phyloP scores from a whole-genome alignment of 768 basidiomycete species.

The Lenzites betulinus region DNA sequence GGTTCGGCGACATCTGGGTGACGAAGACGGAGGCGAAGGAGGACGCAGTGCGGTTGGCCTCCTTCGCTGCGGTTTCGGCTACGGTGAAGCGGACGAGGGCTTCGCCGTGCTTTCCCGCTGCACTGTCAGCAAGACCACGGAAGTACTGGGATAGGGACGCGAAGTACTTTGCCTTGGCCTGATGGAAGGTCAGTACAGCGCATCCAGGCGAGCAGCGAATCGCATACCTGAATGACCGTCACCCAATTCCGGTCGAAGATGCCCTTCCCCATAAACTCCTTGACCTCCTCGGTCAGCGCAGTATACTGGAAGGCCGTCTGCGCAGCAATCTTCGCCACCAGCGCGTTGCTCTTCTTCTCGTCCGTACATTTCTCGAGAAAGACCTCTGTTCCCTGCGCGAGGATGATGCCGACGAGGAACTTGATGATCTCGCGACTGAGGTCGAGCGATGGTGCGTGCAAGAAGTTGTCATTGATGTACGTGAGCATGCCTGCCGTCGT shows the following conservation, averaged over 20 bases:
- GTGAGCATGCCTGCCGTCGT: slow-evolving; percentile 95
- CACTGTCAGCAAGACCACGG: slow-evolving; percentile 75
- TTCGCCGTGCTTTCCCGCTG: slow-evolving; percentile 82
- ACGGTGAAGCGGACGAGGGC: slow-evolving; percentile 77
- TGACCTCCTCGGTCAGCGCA: slow-evolving; percentile 84
- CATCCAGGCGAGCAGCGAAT: too few species aligned
- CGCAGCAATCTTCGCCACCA: slow-evolving; percentile 82
- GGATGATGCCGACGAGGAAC: slow-evolving; percentile 82
- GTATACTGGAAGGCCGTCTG: slow-evolving; percentile 84
- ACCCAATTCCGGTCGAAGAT: slow-evolving; percentile 96
- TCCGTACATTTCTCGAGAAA: slow-evolving; percentile 94
- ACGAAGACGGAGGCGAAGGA: slow-evolving; percentile 74
- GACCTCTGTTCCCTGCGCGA: slow-evolving; percentile 94
- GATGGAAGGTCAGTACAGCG: slow-evolving; percentile 2
- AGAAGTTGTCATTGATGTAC: slow-evolving; percentile 99
- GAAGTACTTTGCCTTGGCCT: slow-evolving; percentile 94
- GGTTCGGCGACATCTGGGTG: slow-evolving; percentile 71
- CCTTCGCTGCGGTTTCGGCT: slow-evolving; percentile 81
- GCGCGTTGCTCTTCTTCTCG: slow-evolving; percentile 81
- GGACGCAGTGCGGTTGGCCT: slow-evolving; percentile 69
- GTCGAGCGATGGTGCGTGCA: slow-evolving; percentile 96
- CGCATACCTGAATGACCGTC: slow-evolving; percentile 72
- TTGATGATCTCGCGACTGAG: slow-evolving; percentile 93
- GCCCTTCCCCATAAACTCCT: slow-evolving; percentile 96
- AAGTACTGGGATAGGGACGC: slow-evolving; percentile 85